These are phyloP conservation scores for Linnemannia elongata DNA, from an alignment of 192 early-diverging fungal genomes.

Conservation along the genomic window DNA sequence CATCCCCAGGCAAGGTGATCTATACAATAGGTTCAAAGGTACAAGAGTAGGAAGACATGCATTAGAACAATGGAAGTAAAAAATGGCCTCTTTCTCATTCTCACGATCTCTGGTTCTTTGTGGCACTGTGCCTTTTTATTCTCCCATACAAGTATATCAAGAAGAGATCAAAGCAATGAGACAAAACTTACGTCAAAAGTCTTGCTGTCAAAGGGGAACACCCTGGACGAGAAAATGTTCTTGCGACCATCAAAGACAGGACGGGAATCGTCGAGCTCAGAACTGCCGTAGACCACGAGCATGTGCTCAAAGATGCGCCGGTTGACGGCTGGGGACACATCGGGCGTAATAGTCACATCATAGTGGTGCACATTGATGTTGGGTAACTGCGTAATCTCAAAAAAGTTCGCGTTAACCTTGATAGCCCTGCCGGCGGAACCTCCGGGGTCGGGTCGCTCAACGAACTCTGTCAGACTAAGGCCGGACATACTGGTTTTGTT, in stretches of 20 bases:
- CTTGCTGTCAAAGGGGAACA: slow-evolving; percentile 66
- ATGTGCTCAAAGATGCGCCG: slow-evolving; percentile 78
- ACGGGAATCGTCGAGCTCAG: slow-evolving; percentile 69
- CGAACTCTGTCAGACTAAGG: slow-evolving; percentile 60
- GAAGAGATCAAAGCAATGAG: not conserved
- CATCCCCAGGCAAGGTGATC: slow-evolving; percentile 62
- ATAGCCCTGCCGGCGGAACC: slow-evolving; percentile 56
- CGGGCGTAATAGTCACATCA: slow-evolving; percentile 83
- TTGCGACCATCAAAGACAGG: slow-evolving; percentile 90
- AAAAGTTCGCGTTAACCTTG: slow-evolving; percentile 79
- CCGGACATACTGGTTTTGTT: not conserved
- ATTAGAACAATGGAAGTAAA: not conserved
- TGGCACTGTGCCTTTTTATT: not conserved
- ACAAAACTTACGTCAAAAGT: slow-evolving; percentile 68
- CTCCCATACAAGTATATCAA: not conserved
- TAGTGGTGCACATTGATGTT: slow-evolving; percentile 87
- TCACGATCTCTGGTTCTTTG: too few relatives aligned
- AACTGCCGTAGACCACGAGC: slow-evolving; percentile 63
- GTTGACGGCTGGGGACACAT: slow-evolving; percentile 84
- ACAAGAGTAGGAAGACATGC: not conserved
- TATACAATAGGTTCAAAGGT: slow-evolving; percentile 18
- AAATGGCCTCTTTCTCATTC: not conserved
- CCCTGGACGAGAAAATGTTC: slow-evolving; percentile 78
- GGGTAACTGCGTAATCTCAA: slow-evolving; percentile 78
- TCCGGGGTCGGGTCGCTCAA: slow-evolving; percentile 62